A percentile compares a stretch with the other conserved stretches of the same genome.
Conservation (phyloP, 2,329 filamentous ascomycete species). For the Ciborinia camelliae region DNA sequence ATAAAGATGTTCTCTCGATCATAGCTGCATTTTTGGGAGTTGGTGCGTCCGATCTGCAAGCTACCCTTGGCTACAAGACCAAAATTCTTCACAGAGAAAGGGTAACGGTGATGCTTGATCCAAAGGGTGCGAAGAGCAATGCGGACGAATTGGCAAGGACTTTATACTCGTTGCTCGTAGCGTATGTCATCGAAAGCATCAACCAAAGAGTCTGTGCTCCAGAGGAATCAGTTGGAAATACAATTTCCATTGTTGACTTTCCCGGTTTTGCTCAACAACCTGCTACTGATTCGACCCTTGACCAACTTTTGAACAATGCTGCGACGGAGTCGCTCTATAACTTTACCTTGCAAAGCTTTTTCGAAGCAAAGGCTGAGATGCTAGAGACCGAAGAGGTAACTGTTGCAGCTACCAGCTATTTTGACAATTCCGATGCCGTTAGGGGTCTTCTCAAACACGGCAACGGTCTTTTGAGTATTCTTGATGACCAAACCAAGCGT, state of each 20-base stretch:
- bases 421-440: conserved; percentile 94
- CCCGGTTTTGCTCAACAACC: conserved; percentile 88
- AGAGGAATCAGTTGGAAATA: conserved; percentile 88
- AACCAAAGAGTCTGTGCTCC: conserved; percentile 85
- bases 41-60: conserved; percentile 74
- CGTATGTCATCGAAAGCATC: conserved; percentile 88
- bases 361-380: conserved; percentile 88
- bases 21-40: conserved; percentile 95
- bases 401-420: conserved; percentile 90
- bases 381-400: conserved; percentile 91
- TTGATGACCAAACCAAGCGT: conserved; percentile 92
- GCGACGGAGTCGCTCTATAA: conserved; percentile 92
- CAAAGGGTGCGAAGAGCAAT: conserved; percentile 81
- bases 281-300: conserved; percentile 78
- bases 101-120: conserved; percentile 98
- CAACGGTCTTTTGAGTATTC: conserved; percentile 87
- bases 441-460: conserved; percentile 87
- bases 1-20: conserved; percentile 82
- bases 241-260: conserved; percentile 92
- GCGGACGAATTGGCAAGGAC: conserved; percentile 93
- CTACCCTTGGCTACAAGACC: conserved; percentile 89
- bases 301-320: conserved; percentile 92
- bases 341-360: conserved; percentile 91
- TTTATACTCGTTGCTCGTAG: conserved; percentile 88
- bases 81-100: conserved; percentile 95